These are phyloP conservation scores for Cryptomeria japonica DNA, from an alignment of 75 land plant genomes.

Conservation along the genomic window DNA sequence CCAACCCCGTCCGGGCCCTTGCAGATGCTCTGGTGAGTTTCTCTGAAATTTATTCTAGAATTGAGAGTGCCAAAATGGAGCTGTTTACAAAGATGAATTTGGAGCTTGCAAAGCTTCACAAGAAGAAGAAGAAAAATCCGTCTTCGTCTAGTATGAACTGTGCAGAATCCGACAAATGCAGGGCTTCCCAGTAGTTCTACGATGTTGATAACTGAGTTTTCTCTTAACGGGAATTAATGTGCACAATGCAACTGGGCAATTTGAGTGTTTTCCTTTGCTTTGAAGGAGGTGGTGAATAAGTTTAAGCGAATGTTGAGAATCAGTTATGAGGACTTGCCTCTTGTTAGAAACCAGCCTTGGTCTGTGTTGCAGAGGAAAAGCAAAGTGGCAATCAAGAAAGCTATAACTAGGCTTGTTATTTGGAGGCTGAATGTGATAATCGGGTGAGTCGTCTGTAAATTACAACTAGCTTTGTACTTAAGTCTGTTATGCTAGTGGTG, in stretches of 20 bases:
- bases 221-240: not conserved
- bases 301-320: not conserved
- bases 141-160: not conserved
- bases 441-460: conserved; percentile 3
- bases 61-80: conserved; percentile 40
- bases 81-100: conserved; percentile 24
- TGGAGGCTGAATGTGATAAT: not conserved
- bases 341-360: not conserved
- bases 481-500: not conserved
- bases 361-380: not conserved
- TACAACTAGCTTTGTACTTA: conserved; percentile 1
- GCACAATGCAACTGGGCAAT: not conserved
- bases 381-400: not conserved
- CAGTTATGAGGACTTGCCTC: not conserved
- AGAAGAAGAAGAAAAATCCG: conserved; percentile 14
- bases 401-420: not conserved
- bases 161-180: conserved; percentile 1
- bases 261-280: not conserved
- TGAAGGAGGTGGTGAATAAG: not conserved
- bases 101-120: conserved; percentile 17
- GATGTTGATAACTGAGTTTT: not conserved
- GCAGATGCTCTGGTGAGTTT: conserved; percentile 32
- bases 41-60: conserved; percentile 30
- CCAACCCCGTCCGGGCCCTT: conserved; percentile 14
- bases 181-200: not conserved